Evolutionary conservation across 2,329 filamentous ascomycete species (phyloP), one percentile per base, ranked within the genome.

Genomic region (Fusarium pseudocircinatum): DNA sequence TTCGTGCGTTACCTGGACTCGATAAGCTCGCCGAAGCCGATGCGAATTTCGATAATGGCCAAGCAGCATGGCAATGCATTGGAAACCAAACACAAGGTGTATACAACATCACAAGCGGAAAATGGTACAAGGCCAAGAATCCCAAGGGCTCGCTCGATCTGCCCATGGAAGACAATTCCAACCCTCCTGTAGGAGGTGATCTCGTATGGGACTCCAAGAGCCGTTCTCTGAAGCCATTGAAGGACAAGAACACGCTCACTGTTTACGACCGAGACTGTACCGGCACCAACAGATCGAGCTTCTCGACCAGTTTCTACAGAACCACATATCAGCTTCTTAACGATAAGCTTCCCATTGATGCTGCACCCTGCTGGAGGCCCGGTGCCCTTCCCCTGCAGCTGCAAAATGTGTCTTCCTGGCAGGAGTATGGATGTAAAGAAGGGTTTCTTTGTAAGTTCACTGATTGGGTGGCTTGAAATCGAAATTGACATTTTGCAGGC

Each of bases 11-110:
- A 7, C 75, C 78, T 7, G 54, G 54, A 32, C 40, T 44, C 5
- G 58, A 65, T 20, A 60, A 53, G 15, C 20, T 60, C 71, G 28
- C 60, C 67, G 16, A 75, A 60, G 57, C 39, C 22, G 57, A 56
- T 16, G 16, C 28, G 18, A 60, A 30, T 34, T 69, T 65, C 16
- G 32, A 72, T 36, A 39, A 60, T 18, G 59, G 63, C 11, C 56
- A 73, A 32, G 75, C 77, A 16, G 77, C 78, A n/a, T 86, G 84
- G 84, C 83, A 84, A 66, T 86, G 84, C 68, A 82, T 85, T 36
- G 84, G 84, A 18, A 84, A 85, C 65, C 84, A 85, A 69, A 84
- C 82, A 0, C 75, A 84, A 47, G 79, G 78, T 4, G 78, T 84
- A 3, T 84, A 84, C 60, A 69, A 65, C 6, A 77, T 77, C 24